Percentiles rank a stretch among this genome's conserved stretches.
Conservation (phyloP, 1,284 basidiomycete species). For the Ustilago trichophora region DNA sequence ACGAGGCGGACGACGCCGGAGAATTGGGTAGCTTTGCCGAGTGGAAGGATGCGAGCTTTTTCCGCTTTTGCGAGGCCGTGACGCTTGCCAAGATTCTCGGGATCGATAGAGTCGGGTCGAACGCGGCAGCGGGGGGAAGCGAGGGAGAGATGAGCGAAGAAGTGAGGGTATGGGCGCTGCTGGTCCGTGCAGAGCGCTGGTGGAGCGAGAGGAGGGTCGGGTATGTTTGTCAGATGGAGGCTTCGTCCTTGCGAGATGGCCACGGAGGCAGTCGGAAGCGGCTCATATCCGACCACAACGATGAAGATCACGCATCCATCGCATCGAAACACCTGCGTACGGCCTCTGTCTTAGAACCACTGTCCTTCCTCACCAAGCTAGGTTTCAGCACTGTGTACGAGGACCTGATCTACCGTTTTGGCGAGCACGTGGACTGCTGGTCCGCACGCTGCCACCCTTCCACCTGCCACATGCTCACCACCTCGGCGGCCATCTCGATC, state of each 20-base stretch:
- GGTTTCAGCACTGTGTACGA: slow-evolving; percentile 14
- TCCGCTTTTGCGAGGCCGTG: slow-evolving; percentile 46
- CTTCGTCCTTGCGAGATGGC: not conserved
- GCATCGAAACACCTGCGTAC: too few species aligned
- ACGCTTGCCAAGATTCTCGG: slow-evolving; percentile 50
- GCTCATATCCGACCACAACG: too few species aligned
- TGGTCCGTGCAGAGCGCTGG: slow-evolving; percentile 50
- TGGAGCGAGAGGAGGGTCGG: slow-evolving; percentile 21
- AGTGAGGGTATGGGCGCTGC: slow-evolving; percentile 27
- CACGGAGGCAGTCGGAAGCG: slow-evolving; percentile 2
- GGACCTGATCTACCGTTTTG: slow-evolving; percentile 4
- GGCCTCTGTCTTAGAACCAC: too few species aligned
- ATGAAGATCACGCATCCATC: too few species aligned
- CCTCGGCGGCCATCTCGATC: slow-evolving; percentile 3
- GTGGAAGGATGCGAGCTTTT: slow-evolving; percentile 36
- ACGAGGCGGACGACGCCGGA: slow-evolving; percentile 21
- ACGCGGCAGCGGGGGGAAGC: not conserved
- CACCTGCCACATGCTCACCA: slow-evolving; percentile 1
- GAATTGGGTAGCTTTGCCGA: slow-evolving; percentile 10
- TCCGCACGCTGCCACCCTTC: not conserved
- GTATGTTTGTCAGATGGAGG: slow-evolving; percentile 36
- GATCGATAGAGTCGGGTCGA: slow-evolving; percentile 18
- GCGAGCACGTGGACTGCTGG: slow-evolving; percentile 9
- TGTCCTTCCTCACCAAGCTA: slow-evolving; percentile 15
- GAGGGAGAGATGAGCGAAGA: slow-evolving; percentile 8